phyloP scores from a whole-genome alignment of 345 rosid species.

The Syzygium grande region DNA sequence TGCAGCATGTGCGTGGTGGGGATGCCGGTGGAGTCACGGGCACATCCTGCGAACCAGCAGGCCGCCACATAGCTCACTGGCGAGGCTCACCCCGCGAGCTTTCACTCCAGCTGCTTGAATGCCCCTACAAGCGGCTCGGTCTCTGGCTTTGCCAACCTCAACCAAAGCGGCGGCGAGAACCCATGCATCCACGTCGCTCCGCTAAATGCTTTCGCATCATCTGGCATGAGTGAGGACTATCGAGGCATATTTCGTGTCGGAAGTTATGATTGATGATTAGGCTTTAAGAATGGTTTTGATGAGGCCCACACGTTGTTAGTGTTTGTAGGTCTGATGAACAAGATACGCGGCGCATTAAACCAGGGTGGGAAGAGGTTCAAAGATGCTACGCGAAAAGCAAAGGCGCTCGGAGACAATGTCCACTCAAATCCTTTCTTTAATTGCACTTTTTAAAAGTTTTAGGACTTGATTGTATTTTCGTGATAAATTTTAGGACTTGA shows the following conservation, averaged over 20 bases:
- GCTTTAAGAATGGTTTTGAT: background rate
- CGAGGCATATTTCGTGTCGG: background rate
- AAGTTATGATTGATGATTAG: background rate
- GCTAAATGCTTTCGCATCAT: background rate
- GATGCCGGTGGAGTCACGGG: background rate
- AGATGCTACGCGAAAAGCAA: too few species aligned
- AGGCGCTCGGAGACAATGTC: too few species aligned
- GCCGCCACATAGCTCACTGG: background rate
- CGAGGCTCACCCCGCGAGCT: background rate
- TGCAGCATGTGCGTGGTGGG: background rate
- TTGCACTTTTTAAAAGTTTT: too few species aligned
- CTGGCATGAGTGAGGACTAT: background rate
- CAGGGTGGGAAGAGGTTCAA: too few species aligned
- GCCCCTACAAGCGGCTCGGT: background rate
- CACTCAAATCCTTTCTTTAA: too few species aligned
- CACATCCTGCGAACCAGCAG: background rate
- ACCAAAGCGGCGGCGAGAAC: background rate
- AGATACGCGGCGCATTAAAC: conserved; percentile 4
- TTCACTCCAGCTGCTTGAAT: background rate
- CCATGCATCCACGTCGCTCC: background rate
- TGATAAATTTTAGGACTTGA: too few species aligned
- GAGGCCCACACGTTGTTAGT: background rate
- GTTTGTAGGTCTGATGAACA: background rate
- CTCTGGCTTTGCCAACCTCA: background rate
- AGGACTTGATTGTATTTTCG: too few species aligned